A percentile compares a stretch with the other conserved stretches of the same genome.
Conservation (phyloP, 2,329 filamentous ascomycete species). For the Ceratocystis ficicola region DNA sequence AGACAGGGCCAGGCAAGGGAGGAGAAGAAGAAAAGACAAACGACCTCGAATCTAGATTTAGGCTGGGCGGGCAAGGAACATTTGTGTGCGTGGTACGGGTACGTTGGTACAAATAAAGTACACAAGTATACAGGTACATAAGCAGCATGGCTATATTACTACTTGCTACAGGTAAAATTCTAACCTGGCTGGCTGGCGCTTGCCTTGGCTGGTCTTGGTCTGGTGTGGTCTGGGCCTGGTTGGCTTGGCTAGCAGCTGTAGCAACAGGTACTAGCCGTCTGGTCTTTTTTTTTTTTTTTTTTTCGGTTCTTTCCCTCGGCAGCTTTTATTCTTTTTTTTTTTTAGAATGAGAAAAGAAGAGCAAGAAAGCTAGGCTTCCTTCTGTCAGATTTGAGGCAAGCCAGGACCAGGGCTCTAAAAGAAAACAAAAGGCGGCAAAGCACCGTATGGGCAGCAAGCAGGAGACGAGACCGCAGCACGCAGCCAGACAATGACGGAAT, state of each 20-base stretch:
- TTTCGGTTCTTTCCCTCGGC: neutral
- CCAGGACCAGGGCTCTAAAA: neutral
- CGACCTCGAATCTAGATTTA: neutral
- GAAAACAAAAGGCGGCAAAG: neutral
- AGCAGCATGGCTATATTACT: neutral
- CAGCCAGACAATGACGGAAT: neutral
- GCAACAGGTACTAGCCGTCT: neutral
- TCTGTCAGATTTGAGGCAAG: constrained; percentile 11
- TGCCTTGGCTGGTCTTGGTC: neutral
- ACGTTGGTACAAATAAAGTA: too few species aligned
- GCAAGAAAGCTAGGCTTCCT: neutral
- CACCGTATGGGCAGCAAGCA: too few species aligned
- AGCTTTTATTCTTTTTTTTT: neutral
- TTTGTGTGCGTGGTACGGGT: too few species aligned
- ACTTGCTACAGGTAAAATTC: neutral
- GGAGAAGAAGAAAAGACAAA: neutral
- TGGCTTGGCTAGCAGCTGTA: neutral
- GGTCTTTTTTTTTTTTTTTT: neutral
- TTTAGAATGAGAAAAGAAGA: neutral
- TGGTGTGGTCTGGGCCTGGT: neutral
- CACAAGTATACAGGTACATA: too few species aligned
- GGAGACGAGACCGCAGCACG: neutral
- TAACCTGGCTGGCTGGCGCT: neutral
- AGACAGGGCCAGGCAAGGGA: constrained; percentile 2
- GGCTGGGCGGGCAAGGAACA: neutral